phyloP scores from a whole-genome alignment of 106 monocot genomes.

The Chionographis japonica region DNA sequence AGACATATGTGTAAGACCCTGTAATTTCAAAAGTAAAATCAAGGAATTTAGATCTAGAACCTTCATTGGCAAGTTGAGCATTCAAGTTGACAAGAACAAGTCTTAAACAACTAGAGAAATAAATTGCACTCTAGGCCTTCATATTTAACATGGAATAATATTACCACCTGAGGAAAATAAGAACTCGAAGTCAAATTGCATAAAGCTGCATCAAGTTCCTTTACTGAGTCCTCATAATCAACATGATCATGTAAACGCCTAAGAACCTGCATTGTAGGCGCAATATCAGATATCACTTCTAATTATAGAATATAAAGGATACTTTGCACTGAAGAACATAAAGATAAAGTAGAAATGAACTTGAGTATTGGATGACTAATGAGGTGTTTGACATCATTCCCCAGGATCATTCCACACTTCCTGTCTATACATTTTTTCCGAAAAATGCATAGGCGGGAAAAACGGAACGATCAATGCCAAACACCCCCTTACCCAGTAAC shows the following conservation, averaged over 20 bases:
- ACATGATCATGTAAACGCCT: constrained; percentile 21
- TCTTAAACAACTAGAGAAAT: background rate
- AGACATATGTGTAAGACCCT: constrained; percentile 64
- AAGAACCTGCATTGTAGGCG: constrained; percentile 37
- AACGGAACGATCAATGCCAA: too few relatives aligned
- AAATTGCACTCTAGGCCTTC: background rate
- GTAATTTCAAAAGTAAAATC: constrained; percentile 5
- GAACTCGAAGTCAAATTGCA: constrained; percentile 37
- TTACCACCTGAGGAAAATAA: constrained; percentile 53
- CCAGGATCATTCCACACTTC: too few relatives aligned
- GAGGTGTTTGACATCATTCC: too few relatives aligned
- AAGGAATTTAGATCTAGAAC: background rate
- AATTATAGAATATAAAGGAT: background rate
- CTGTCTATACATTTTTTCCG: too few relatives aligned
- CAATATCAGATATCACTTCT: background rate
- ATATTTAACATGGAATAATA: background rate
- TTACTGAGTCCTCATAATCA: constrained; percentile 38
- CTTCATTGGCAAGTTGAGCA: background rate
- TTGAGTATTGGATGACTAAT: background rate
- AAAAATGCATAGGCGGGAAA: too few relatives aligned
- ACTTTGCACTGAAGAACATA: background rate
- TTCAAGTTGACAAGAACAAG: background rate
- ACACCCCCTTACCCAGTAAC: too few relatives aligned
- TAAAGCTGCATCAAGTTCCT: constrained; percentile 65
- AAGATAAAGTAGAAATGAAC: constrained; percentile 2